Conservation (phyloP, 2,329 filamentous ascomycete genomes). For the Cercospora sesami region DNA sequence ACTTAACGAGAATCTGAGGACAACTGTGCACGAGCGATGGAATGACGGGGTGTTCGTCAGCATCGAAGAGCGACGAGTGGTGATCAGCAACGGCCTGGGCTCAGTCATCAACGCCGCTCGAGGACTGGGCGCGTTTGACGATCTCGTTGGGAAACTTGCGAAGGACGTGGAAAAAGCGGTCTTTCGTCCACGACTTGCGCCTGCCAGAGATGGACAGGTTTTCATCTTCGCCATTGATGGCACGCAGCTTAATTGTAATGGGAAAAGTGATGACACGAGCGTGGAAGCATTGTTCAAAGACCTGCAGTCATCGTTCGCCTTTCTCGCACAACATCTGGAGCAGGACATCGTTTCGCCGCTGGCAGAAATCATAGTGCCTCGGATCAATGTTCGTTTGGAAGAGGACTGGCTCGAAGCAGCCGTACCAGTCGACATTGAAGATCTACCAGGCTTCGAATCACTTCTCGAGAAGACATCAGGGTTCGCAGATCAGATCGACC, state of each 20-base stretch:
- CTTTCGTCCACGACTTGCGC: conserved; percentile 33
- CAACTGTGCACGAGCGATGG: conserved; percentile 71
- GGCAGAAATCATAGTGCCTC: conserved; percentile 68
- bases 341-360: conserved; percentile 54
- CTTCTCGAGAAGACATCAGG: conserved; percentile 63
- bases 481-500: conserved; percentile 65
- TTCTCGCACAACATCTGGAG: conserved; percentile 55
- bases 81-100: conserved; percentile 50
- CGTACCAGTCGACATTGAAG: conserved; percentile 72
- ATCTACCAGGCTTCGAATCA: conserved; percentile 69
- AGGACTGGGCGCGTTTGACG: conserved; percentile 32
- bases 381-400: conserved; percentile 67
- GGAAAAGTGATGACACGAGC: conserved; percentile 26
- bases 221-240: conserved; percentile 26
- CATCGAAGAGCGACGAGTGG: conserved; percentile 55
- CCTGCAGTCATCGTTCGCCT: conserved; percentile 50
- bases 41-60: conserved; percentile 69
- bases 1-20: conserved; percentile 65
- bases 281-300: conserved; percentile 44
- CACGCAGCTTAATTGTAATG: conserved; percentile 29
- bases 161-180: conserved; percentile 36
- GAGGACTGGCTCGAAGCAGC: conserved; percentile 72
- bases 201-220: conserved; percentile 24
- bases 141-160: conserved; percentile 30
- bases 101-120: conserved; percentile 26